phyloP scores from a whole-genome alignment of 1,139 yeast species.

The Lizanozyma gosingica region DNA sequence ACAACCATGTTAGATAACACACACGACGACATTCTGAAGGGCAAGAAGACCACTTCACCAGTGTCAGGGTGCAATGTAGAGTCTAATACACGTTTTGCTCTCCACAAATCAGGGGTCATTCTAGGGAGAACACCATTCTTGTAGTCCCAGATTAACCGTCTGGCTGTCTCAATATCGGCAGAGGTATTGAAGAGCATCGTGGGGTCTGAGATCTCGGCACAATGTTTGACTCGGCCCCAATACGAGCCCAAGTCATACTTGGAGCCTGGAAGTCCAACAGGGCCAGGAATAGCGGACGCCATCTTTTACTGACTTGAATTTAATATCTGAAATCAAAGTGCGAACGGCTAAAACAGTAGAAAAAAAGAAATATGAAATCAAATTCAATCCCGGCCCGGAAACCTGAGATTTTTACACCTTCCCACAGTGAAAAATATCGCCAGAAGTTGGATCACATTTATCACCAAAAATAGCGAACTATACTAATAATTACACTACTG shows the following conservation, averaged over 20 bases:
- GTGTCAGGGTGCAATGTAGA: constrained; percentile 93
- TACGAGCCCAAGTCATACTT: constrained; percentile 71
- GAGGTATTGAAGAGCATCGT: constrained; percentile 72
- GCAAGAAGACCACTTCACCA: constrained; percentile 83
- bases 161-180: constrained; percentile 56
- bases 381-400: too few species aligned
- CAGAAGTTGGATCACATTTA: too few species aligned
- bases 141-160: constrained; percentile 58
- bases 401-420: too few species aligned
- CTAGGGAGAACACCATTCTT: constrained; percentile 52
- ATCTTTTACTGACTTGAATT: constrained; percentile 29
- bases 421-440: too few species aligned
- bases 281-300: constrained; percentile 87
- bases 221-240: constrained; percentile 89
- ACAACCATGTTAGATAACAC: constrained; percentile 90
- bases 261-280: constrained; percentile 69
- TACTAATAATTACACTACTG: too few species aligned
- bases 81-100: constrained; percentile 76
- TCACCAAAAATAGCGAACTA: too few species aligned
- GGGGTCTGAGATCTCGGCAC: constrained; percentile 90
- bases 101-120: constrained; percentile 83
- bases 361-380: background rate
- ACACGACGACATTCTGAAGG: constrained; percentile 95
- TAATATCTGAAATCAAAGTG: background rate
- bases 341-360: constrained; percentile 1